Percentiles rank a stretch among this genome's conserved stretches.
Conservation (phyloP, 805 yeast genomes). For the Huiozyma naganishii region DNA sequence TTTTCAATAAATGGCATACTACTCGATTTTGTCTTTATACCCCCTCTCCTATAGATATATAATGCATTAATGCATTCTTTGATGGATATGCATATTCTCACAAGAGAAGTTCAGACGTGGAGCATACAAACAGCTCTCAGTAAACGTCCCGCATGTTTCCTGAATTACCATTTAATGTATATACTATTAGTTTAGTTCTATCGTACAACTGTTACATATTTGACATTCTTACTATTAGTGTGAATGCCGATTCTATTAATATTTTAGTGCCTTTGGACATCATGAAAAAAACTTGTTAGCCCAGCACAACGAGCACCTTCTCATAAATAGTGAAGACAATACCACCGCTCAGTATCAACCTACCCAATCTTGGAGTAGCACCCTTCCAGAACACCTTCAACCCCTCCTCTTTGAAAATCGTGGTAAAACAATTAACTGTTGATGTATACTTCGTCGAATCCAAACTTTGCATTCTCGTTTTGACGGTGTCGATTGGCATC, state of each 20-base stretch:
- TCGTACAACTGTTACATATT: too few relatives aligned
- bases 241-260: too few relatives aligned
- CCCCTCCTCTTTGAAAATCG: constrained; percentile 80
- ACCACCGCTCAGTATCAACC: constrained; percentile 89
- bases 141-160: too few relatives aligned
- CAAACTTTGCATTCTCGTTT: constrained; percentile 93
- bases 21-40: not conserved
- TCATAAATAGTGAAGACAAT: constrained; percentile 95
- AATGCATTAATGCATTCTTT: not conserved
- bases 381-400: constrained; percentile 92
- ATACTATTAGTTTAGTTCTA: too few relatives aligned
- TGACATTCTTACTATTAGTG: too few relatives aligned
- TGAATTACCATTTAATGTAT: too few relatives aligned
- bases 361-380: constrained; percentile 91
- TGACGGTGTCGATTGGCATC: constrained; percentile 93
- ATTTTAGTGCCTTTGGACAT: too few relatives aligned
- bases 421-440: constrained; percentile 72
- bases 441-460: constrained; percentile 66
- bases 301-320: constrained; percentile 50
- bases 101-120: too few relatives aligned
- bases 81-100: too few relatives aligned
- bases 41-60: not conserved
- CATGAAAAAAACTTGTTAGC: constrained; percentile 2
- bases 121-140: too few relatives aligned
- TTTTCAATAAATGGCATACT: too few relatives aligned